phyloP scores from a whole-genome alignment of 2,329 filamentous ascomycete genomes.

The Fusarium siculi region DNA sequence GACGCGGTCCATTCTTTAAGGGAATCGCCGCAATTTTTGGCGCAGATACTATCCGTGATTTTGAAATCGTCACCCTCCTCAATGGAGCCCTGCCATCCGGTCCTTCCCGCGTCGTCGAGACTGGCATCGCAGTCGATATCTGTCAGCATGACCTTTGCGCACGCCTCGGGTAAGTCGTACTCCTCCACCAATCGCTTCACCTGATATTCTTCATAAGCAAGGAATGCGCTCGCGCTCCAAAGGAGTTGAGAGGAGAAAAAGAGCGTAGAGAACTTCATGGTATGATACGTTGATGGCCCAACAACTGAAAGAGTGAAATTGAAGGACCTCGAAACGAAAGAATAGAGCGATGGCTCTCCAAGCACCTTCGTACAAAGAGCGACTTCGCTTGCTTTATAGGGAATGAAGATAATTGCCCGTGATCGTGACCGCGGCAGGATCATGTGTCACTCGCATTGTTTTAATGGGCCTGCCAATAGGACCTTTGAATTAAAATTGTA shows the following conservation, averaged over 20 bases:
- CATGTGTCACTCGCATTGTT: not conserved
- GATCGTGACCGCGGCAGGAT: not conserved
- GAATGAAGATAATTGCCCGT: fast-evolving
- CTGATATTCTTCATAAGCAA: not conserved
- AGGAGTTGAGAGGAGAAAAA: not conserved
- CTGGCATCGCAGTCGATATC: not conserved
- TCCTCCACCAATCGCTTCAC: not conserved
- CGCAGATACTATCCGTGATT: not conserved
- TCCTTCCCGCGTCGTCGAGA: not conserved
- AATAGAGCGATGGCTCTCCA: fast-evolving
- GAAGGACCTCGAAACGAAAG: fast-evolving
- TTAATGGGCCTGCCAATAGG: not conserved
- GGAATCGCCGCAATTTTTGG: not conserved
- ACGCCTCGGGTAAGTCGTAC: not conserved
- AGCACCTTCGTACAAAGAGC: fast-evolving
- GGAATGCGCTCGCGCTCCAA: not conserved
- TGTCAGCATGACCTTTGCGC: not conserved
- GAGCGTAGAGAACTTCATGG: not conserved
- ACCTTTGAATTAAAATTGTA: not conserved
- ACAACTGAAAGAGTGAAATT: not conserved
- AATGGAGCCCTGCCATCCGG: not conserved
- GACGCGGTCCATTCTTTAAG: not conserved
- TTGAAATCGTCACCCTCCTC: not conserved
- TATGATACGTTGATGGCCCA: fast-evolving
- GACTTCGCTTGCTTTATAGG: not conserved